Conservation (phyloP, 2,329 filamentous ascomycete species). For the Epichloe bromicola region DNA sequence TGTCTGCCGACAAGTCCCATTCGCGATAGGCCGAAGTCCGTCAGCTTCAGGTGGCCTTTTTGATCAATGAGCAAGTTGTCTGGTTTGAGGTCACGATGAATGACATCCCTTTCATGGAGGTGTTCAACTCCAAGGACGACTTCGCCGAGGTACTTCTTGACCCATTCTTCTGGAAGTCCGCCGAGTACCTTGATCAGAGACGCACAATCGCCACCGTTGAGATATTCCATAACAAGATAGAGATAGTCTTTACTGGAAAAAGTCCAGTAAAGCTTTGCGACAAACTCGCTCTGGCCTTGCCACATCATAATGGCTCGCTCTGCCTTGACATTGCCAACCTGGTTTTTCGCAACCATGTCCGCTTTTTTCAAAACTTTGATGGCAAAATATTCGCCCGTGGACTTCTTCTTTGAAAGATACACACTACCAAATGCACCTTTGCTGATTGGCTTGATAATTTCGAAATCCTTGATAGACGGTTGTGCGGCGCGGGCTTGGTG, state of each 20-base stretch:
- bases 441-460: slow-evolving; percentile 98
- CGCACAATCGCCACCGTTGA: slow-evolving; percentile 94
- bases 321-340: slow-evolving; percentile 97
- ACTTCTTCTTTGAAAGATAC: slow-evolving; percentile 96
- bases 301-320: slow-evolving; percentile 99
- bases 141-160: slow-evolving; percentile 92
- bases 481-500: slow-evolving; percentile 80
- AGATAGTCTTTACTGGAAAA: slow-evolving; percentile 99
- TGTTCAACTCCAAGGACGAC: slow-evolving; percentile 96
- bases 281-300: slow-evolving; percentile 98
- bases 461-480: slow-evolving; percentile 97
- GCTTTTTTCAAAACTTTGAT: slow-evolving; percentile 98
- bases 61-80: slow-evolving; percentile 96
- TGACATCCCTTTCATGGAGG: slow-evolving; percentile 84
- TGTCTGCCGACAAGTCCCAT: slow-evolving; percentile 96
- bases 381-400: slow-evolving; percentile 93
- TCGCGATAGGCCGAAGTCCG: slow-evolving; percentile 90
- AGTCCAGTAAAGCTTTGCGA: slow-evolving; percentile 98
- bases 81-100: slow-evolving; percentile 92
- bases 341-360: slow-evolving; percentile 99
- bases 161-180: slow-evolving; percentile 91
- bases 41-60: slow-evolving; percentile 90
- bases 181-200: slow-evolving; percentile 91
- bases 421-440: slow-evolving; percentile 98
- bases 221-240: slow-evolving; percentile 97